These are phyloP conservation scores for Cruciata laevipes DNA, from an alignment of 257 asterid species.

Conservation along the genomic window DNA sequence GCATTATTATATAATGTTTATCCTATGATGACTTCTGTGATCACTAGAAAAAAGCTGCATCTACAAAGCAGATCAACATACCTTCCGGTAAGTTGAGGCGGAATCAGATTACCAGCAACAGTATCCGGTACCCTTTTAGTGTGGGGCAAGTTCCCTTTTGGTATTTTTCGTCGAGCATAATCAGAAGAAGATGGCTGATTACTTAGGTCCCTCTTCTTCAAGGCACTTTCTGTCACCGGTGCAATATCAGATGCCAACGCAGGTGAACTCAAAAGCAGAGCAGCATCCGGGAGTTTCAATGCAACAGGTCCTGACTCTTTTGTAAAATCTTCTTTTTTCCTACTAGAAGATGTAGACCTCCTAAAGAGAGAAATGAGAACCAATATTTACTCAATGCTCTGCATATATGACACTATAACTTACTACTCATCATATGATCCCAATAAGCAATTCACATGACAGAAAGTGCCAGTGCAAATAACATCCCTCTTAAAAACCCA, in stretches of 20 bases:
- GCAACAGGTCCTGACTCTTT: conserved; percentile 25
- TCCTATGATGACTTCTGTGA: not conserved
- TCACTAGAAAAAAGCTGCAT: not conserved
- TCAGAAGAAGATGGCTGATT: conserved; percentile 32
- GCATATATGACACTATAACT: not conserved
- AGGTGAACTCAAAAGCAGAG: conserved; percentile 67
- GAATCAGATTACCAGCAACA: conserved; percentile 49
- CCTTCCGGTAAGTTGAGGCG: conserved; percentile 93
- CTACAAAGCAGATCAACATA: conserved; percentile 16
- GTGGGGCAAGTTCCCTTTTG: conserved; percentile 57
- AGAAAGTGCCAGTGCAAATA: not conserved
- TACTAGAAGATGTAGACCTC: conserved; percentile 23
- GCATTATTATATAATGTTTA: not conserved
- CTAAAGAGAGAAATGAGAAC: conserved; percentile 22
- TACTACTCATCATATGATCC: not conserved
- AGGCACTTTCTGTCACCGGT: conserved; percentile 62
- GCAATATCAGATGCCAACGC: conserved; percentile 30
- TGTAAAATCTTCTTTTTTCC: conserved; percentile 26
- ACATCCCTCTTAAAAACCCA: not conserved
- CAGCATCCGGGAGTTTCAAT: conserved; percentile 72
- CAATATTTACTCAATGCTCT: not conserved
- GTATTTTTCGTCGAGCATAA: conserved; percentile 60
- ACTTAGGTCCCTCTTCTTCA: conserved; percentile 61
- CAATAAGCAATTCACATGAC: not conserved
- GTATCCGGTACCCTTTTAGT: conserved; percentile 60